phyloP scores from a whole-genome alignment of 163 green algal genomes.

The Scenedesmus sp. region DNA sequence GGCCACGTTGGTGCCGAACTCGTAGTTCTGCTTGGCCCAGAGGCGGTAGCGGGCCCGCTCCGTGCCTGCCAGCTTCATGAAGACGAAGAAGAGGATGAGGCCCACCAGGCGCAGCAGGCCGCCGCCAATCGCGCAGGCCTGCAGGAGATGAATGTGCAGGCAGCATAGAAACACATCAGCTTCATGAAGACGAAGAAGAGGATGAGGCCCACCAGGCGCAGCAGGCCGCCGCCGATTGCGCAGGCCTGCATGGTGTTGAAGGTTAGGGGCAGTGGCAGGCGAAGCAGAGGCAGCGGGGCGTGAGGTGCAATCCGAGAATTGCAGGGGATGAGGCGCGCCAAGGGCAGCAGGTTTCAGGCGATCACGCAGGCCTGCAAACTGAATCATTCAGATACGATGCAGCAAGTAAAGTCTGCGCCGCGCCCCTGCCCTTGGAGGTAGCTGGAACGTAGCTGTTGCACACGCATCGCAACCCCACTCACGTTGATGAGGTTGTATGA shows the following conservation, averaged over 20 bases:
- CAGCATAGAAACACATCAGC: slow-evolving; percentile 39
- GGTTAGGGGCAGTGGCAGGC: not conserved
- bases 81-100: slow-evolving; percentile 70
- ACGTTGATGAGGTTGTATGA: slow-evolving; percentile 74
- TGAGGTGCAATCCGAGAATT: not conserved
- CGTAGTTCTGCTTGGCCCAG: slow-evolving; percentile 73
- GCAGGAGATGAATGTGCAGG: not conserved
- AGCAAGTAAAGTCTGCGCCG: too few relatives aligned
- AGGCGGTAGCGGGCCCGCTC: slow-evolving; percentile 67
- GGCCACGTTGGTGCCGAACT: slow-evolving; percentile 62
- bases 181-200: slow-evolving; percentile 65
- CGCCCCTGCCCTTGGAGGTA: too few relatives aligned
- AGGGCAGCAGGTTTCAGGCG: not conserved
- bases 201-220: slow-evolving; percentile 66
- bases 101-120: slow-evolving; percentile 67
- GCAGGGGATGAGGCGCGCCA: not conserved
- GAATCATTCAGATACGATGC: too few relatives aligned
- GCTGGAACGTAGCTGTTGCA: too few relatives aligned
- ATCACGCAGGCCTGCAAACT: not conserved
- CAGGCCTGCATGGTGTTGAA: not conserved
- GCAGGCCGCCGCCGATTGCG: slow-evolving; percentile 52
- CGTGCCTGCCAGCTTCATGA: slow-evolving; percentile 67
- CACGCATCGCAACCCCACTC: not conserved
- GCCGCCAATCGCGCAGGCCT: slow-evolving; percentile 40
- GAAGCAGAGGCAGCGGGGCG: not conserved